Evolutionary conservation across 495 filamentous ascomycete species (phyloP).

Genomic region (Hyaloscypha variabilis): DNA sequence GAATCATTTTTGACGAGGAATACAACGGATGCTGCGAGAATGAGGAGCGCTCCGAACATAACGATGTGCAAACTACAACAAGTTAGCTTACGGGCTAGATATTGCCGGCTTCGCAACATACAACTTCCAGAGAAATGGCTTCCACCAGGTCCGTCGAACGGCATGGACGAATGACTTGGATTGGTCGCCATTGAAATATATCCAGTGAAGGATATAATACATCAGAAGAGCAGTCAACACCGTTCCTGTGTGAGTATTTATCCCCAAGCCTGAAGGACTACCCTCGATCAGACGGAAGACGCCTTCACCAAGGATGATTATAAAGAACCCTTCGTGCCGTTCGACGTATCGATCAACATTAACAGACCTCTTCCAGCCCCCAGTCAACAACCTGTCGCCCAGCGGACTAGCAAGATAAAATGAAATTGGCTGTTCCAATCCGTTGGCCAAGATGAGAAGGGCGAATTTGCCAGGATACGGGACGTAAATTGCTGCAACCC

Average conservation of each 20-base stretch:
- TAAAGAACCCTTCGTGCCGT: conserved; percentile 31
- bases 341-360: conserved; percentile 23
- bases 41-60: conserved; percentile 33
- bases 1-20: conserved; percentile 29
- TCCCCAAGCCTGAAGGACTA: conserved; percentile 34
- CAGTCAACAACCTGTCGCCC: conserved; percentile 13
- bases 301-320: conserved; percentile 31
- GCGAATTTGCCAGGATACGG: conserved; percentile 16
- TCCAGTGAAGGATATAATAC: conserved; percentile 31
- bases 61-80: conserved; percentile 26
- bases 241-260: conserved; percentile 27
- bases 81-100: background rate
- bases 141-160: conserved; percentile 34
- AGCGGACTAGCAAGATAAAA: conserved; percentile 18
- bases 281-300: conserved; percentile 32
- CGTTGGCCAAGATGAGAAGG: conserved; percentile 19
- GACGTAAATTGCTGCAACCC: conserved; percentile 25
- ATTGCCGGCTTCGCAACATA: conserved; percentile 16
- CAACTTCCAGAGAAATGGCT: conserved; percentile 31
- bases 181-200: conserved; percentile 37
- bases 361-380: conserved; percentile 16
- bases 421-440: conserved; percentile 20
- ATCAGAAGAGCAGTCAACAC: conserved; percentile 29
- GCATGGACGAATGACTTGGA: conserved; percentile 33
- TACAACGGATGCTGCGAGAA: conserved; percentile 33